Evolutionary conservation across 2,329 filamentous ascomycete genomes (phyloP).

Genomic region (Pestalotiopsis sp.): DNA sequence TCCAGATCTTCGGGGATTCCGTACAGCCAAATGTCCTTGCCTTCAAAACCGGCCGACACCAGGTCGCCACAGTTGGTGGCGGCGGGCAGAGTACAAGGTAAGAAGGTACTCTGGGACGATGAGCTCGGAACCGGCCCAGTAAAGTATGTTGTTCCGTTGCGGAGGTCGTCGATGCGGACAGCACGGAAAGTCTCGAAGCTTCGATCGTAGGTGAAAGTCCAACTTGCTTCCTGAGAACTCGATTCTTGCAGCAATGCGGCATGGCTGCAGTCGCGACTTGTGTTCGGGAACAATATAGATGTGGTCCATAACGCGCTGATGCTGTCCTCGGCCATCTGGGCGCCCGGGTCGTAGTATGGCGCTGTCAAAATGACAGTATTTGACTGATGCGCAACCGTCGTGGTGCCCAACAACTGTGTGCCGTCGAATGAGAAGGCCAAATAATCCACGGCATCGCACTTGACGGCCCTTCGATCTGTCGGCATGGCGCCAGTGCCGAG

Average conservation of each 20-base stretch:
- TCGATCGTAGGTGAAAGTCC: constrained; percentile 79
- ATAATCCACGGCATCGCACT: constrained; percentile 76
- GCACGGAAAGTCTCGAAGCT: constrained; percentile 79
- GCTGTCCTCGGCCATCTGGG: constrained; percentile 66
- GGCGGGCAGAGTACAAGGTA: constrained; percentile 71
- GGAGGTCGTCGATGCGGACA: constrained; percentile 73
- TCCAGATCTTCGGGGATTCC: constrained; percentile 76
- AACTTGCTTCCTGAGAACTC: constrained; percentile 66
- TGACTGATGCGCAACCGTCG: constrained; percentile 63
- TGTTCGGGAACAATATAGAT: constrained; percentile 82
- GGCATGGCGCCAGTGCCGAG: constrained; percentile 65
- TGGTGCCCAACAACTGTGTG: constrained; percentile 78
- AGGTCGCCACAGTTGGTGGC: constrained; percentile 72
- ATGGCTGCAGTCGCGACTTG: constrained; percentile 78
- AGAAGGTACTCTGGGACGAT: constrained; percentile 57
- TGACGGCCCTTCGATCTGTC: constrained; percentile 74
- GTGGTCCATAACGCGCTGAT: constrained; percentile 82
- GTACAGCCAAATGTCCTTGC: constrained; percentile 77
- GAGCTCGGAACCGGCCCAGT: constrained; percentile 66
- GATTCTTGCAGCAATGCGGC: constrained; percentile 70
- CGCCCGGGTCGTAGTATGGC: constrained; percentile 77
- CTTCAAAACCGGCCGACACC: constrained; percentile 73
- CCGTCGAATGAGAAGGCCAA: constrained; percentile 78
- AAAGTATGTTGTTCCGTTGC: constrained; percentile 80
- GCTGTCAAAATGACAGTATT: constrained; percentile 78